These are phyloP conservation scores for Chloris gayana DNA, from an alignment of 176 grass and related monocot species.

Conservation along the genomic window DNA sequence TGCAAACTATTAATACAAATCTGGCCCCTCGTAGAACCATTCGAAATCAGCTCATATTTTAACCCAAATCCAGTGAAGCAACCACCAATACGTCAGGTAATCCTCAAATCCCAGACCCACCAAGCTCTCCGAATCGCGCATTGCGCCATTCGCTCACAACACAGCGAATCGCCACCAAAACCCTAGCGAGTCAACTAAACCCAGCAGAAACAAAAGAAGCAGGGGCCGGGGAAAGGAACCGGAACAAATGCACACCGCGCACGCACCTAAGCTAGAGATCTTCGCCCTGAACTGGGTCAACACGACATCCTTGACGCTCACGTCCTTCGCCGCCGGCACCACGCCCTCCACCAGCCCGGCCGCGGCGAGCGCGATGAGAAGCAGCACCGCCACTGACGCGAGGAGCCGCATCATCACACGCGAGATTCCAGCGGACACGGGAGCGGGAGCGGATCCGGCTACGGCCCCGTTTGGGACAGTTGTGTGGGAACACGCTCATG, in stretches of 20 bases:
- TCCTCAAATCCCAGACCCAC: too few relatives aligned
- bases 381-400: slow-evolving; percentile 1
- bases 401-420: slow-evolving; percentile 42
- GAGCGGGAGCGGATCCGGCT: too few relatives aligned
- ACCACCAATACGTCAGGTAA: too few relatives aligned
- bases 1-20: not conserved
- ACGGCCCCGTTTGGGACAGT: too few relatives aligned
- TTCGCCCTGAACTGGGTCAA: slow-evolving; percentile 48
- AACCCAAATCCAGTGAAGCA: slow-evolving; percentile 9
- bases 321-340: slow-evolving; percentile 36
- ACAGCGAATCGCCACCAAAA: not conserved
- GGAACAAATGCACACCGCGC: not conserved
- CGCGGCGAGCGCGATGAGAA: slow-evolving; percentile 12
- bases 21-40: not conserved
- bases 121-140: not conserved
- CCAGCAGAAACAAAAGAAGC: not conserved
- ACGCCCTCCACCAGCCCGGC: slow-evolving; percentile 18
- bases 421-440: slow-evolving; percentile 7
- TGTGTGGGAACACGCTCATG: too few relatives aligned
- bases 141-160: not conserved
- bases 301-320: slow-evolving; percentile 33
- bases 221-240: not conserved
- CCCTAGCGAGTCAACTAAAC: slow-evolving; percentile 17
- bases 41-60: not conserved
- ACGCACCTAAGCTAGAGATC: slow-evolving; percentile 51